phyloP scores from a whole-genome alignment of 352 stramenopile species.

The Pythium aristosporum region DNA sequence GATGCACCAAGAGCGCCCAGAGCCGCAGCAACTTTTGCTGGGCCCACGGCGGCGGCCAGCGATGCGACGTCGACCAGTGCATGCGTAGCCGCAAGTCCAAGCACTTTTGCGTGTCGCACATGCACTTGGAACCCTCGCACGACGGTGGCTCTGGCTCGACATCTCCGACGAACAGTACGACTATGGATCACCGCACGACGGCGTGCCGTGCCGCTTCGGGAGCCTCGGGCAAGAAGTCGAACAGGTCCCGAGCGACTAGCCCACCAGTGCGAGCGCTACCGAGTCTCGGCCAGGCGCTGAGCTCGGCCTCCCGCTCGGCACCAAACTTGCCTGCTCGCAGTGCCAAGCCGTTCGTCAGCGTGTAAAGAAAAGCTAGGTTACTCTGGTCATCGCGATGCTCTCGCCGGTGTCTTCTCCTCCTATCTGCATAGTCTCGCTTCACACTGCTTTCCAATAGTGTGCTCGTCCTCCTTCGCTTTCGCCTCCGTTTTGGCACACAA shows the following conservation, averaged over 20 bases:
- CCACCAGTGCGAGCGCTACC: conserved; percentile 28
- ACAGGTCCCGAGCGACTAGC: neutral
- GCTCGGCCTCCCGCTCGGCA: conserved; percentile 38
- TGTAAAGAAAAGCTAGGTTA: neutral
- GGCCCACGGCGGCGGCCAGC: conserved; percentile 64
- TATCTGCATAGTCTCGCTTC: neutral
- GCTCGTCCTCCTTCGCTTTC: too few relatives aligned
- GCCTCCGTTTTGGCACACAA: too few relatives aligned
- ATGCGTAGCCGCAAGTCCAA: conserved; percentile 70
- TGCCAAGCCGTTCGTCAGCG: neutral
- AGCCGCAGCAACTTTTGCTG: conserved; percentile 70
- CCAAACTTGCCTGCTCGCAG: conserved; percentile 36
- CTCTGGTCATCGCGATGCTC: too few relatives aligned
- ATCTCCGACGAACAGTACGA: neutral
- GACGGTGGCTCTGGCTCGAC: neutral
- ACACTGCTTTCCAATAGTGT: too few relatives aligned
- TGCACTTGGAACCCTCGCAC: conserved; percentile 21
- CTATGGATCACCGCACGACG: neutral
- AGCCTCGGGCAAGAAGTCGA: neutral
- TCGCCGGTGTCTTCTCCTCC: neutral
- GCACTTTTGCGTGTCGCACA: conserved; percentile 60
- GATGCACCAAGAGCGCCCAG: conserved; percentile 68
- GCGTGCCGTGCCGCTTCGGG: neutral
- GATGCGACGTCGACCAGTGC: conserved; percentile 60
- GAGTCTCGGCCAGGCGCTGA: conserved; percentile 50